phyloP scores from a whole-genome alignment of 1,284 basidiomycete species.

The Malassezia obtusa region DNA sequence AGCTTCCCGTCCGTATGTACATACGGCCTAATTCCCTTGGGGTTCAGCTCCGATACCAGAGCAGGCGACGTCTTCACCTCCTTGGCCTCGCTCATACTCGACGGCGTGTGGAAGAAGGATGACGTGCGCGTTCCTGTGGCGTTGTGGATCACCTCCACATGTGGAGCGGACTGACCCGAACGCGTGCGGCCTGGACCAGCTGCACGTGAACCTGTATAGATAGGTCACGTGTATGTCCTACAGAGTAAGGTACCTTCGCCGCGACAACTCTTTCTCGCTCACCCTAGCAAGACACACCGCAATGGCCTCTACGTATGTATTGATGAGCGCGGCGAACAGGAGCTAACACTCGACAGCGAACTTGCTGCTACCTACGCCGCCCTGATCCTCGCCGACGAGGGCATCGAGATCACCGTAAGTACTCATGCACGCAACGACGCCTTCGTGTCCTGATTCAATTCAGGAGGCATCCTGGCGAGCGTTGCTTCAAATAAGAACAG shows the following conservation, averaged over 20 bases:
- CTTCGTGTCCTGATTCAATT: too few relatives aligned
- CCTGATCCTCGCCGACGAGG: constrained; percentile 74
- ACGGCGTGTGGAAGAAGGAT: not conserved
- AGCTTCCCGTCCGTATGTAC: constrained; percentile 33
- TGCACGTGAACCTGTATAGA: constrained; percentile 17
- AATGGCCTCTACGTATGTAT: constrained; percentile 18
- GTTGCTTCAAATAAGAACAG: too few relatives aligned
- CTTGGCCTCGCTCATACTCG: not conserved
- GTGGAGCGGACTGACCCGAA: not conserved
- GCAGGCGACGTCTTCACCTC: constrained; percentile 21
- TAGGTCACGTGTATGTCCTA: constrained; percentile 8
- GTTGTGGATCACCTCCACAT: not conserved
- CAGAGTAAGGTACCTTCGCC: not conserved
- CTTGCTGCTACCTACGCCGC: constrained; percentile 59
- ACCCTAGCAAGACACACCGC: constrained; percentile 10
- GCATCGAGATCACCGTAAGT: constrained; percentile 82
- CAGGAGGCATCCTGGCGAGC: too few relatives aligned
- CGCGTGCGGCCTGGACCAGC: not conserved
- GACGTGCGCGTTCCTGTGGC: not conserved
- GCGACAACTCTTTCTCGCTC: constrained; percentile 5
- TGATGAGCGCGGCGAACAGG: not conserved
- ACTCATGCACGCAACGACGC: constrained; percentile 4
- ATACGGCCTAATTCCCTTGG: constrained; percentile 80
- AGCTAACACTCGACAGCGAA: constrained; percentile 22
- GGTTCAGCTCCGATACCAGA: constrained; percentile 57